Percentiles rank a stretch among this genome's conserved stretches.
Evolutionary conservation across 805 yeast species (phyloP).

Genomic region (Cyberlindnera maclurae): DNA sequence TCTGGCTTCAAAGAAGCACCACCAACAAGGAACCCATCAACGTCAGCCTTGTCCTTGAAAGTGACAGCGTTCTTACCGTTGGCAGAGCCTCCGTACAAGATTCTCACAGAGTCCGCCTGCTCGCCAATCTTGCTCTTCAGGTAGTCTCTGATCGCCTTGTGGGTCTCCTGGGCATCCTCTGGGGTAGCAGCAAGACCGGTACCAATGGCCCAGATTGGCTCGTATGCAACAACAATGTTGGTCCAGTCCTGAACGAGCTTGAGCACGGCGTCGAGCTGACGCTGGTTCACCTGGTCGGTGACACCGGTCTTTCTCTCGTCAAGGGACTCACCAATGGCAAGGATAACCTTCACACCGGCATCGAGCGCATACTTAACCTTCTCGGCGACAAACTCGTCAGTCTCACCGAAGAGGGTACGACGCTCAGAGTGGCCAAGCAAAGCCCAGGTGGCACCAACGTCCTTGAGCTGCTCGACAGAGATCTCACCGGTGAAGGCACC

Average conservation of each 20-base stretch:
- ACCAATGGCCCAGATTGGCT: slow-evolving; percentile 99
- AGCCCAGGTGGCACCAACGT: slow-evolving; percentile 90
- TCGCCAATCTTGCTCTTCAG: slow-evolving; percentile 73
- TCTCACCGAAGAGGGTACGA: slow-evolving; percentile 86
- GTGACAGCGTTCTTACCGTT: slow-evolving; percentile 88
- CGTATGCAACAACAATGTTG: slow-evolving; percentile 91
- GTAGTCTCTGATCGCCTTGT: slow-evolving; percentile 79
- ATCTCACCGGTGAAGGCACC: slow-evolving; percentile 99
- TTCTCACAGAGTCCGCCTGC: slow-evolving; percentile 74
- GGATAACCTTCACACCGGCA: slow-evolving; percentile 80
- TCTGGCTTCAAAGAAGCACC: slow-evolving; percentile 99
- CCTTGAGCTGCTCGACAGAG: slow-evolving; percentile 82
- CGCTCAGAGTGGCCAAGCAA: slow-evolving; percentile 98
- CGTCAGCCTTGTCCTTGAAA: slow-evolving; percentile 87
- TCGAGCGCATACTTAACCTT: slow-evolving; percentile 93
- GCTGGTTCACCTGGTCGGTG: slow-evolving; percentile 80
- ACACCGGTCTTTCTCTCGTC: slow-evolving; percentile 89
- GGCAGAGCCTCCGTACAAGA: slow-evolving; percentile 98
- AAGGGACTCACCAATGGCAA: slow-evolving; percentile 95
- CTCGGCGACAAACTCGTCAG: slow-evolving; percentile 85
- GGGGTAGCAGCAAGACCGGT: slow-evolving; percentile 99
- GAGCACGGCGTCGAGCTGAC: slow-evolving; percentile 86
- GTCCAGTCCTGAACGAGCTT: slow-evolving; percentile 83
- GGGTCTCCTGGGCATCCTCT: slow-evolving; percentile 95
- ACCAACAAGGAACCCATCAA: slow-evolving; percentile 98